phyloP scores from a whole-genome alignment of 2,329 filamentous ascomycete species.

The Tricladium varicosporioides region DNA sequence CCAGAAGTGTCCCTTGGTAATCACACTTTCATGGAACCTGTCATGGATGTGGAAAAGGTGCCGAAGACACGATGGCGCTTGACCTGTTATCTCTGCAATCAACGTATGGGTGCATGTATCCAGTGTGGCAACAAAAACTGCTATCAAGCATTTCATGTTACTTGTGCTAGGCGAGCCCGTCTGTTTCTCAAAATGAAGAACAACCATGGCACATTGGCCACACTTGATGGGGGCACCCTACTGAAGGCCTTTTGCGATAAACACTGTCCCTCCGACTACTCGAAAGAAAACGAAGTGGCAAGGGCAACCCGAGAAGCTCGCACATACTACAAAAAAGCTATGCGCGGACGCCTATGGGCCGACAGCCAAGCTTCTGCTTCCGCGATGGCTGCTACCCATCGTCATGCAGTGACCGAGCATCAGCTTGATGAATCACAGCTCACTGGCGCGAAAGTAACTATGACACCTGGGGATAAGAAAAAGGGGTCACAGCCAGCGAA shows the following conservation, averaged over 20 bases:
- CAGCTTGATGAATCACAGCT: slow-evolving; percentile 79
- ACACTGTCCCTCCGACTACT: slow-evolving; percentile 87
- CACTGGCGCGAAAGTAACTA: slow-evolving; percentile 77
- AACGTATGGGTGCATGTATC: slow-evolving; percentile 97
- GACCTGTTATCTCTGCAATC: slow-evolving; percentile 93
- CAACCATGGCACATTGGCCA: slow-evolving; percentile 72
- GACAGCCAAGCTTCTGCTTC: slow-evolving; percentile 83
- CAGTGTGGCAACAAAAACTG: slow-evolving; percentile 98
- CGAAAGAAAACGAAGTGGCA: slow-evolving; percentile 80
- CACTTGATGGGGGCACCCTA: slow-evolving; percentile 75
- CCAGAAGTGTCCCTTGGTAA: slow-evolving; percentile 95
- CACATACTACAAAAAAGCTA: slow-evolving; percentile 83
- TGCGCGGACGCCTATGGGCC: slow-evolving; percentile 88
- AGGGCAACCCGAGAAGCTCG: slow-evolving; percentile 79
- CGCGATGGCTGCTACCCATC: slow-evolving; percentile 72
- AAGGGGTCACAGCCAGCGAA: slow-evolving; percentile 67
- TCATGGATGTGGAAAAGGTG: slow-evolving; percentile 97
- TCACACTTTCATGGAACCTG: slow-evolving; percentile 95
- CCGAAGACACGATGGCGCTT: slow-evolving; percentile 92
- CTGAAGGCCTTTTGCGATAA: slow-evolving; percentile 96
- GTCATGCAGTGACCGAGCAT: slow-evolving; percentile 62
- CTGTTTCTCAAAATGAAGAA: slow-evolving; percentile 97
- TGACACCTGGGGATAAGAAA: slow-evolving; percentile 72
- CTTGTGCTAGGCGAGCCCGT: slow-evolving; percentile 83
- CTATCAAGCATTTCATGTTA: slow-evolving; percentile 96